Base-by-base conservation (phyloP, 495 filamentous ascomycete genomes). In the Podospora pseudocomata region DNA sequence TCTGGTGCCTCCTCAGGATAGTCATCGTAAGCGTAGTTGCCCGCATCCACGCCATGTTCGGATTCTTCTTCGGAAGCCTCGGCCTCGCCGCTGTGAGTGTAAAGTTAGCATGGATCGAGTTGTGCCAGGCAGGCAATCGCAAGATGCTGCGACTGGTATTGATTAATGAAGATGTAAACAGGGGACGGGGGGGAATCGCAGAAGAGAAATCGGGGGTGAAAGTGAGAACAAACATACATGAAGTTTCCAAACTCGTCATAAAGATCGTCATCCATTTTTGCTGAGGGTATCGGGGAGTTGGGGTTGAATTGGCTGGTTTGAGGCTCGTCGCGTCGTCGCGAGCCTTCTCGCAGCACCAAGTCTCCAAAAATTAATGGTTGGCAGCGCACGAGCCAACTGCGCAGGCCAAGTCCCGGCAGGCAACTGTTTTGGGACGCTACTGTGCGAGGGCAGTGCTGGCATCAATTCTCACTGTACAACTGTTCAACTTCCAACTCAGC, bases 31-130 rank as follows among this genome's bases (percentile, higher is more conserved):
- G 92, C 87, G 73, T 96, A 97, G 71, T 89, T 88, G 72, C 90
- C 90, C 32, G 85, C 86, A 75, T 86, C 86, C 70, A 90, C 87
- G 73, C 88, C 90, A 80, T 87, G 84, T 71, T 92, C 85, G 68
- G 87, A 87, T 74, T 96, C 94, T 74, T 92, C 91, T 71, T 96
- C 94, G 49, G 92, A 96, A 75, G 93, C 91, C 72, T 89, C 91
- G 71, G 86, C 90, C 68, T 84, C 82, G 76, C 97, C 95, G 71
- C 95, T 94, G 53, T 66, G 39, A 1, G 19, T 15, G 11, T 18
- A 34, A 49, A 56, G 66, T 73, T 58, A 73, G 71, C 56, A 63
- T 32, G 1, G 55, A 16, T 53, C n/a, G 58, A n/a, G n/a, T 9
- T 49, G 39, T 49, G 39, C 39, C 39, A 49, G 39, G 30, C 30